These are phyloP conservation scores for Golubevia pallescens DNA, from an alignment of 1,284 basidiomycete genomes.

Conservation along the genomic window DNA sequence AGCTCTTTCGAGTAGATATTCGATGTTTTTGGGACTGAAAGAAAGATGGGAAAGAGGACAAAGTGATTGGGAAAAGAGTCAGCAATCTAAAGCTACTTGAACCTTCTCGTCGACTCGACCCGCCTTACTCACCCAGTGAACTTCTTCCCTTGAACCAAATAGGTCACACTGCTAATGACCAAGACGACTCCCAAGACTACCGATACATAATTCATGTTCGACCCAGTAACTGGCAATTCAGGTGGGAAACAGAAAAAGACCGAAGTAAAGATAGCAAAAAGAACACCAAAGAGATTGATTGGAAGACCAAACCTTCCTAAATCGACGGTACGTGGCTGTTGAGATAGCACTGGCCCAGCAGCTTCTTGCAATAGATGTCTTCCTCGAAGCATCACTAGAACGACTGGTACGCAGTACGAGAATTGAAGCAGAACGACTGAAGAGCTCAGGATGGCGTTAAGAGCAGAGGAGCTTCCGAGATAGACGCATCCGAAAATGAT, in stretches of 20 bases:
- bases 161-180: conserved; percentile 21
- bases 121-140: conserved; percentile 9
- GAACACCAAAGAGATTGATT: background rate
- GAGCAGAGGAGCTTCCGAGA: conserved; percentile 69
- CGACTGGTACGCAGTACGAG: conserved; percentile 65
- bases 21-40: background rate
- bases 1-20: background rate
- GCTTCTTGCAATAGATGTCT: conserved; percentile 61
- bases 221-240: conserved; percentile 62
- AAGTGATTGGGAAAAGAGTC: conserved; percentile 3
- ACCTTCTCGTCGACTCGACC: conserved; percentile 23
- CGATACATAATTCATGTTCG: conserved; percentile 67
- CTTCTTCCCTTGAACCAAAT: conserved; percentile 27
- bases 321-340: conserved; percentile 38
- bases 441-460: conserved; percentile 67
- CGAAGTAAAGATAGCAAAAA: conserved; percentile 40
- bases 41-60: conserved; percentile 3
- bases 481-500: conserved; percentile 62
- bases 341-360: conserved; percentile 28
- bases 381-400: conserved; percentile 65
- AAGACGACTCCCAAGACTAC: conserved; percentile 48
- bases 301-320: conserved; percentile 26
- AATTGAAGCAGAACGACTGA: conserved; percentile 67
- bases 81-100: conserved; percentile 12
- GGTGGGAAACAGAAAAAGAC: conserved; percentile 69